Conservation (phyloP, 1,284 basidiomycete species). For the Flammula alnicola region DNA sequence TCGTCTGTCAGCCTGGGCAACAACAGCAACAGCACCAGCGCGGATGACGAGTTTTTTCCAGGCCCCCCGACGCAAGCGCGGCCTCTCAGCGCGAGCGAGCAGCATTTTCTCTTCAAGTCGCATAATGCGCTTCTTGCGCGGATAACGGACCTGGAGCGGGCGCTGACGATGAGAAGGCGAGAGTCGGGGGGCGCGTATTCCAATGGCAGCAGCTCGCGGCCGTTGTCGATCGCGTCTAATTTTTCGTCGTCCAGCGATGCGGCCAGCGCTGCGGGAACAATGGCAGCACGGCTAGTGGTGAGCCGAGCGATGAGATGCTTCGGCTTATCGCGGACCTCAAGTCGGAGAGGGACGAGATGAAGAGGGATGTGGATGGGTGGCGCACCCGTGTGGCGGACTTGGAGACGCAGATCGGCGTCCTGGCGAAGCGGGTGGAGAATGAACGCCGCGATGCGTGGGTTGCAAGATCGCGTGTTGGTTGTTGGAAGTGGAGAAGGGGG, state of each 20-base stretch:
- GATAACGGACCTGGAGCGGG: slow-evolving; percentile 78
- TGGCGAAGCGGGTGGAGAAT: slow-evolving; percentile 66
- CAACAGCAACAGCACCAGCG: slow-evolving; percentile 19
- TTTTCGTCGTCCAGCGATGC: slow-evolving; percentile 41
- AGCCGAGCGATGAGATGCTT: slow-evolving; percentile 75
- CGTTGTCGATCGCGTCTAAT: slow-evolving; percentile 58
- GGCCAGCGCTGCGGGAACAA: slow-evolving; percentile 18
- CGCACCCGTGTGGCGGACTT: slow-evolving; percentile 68
- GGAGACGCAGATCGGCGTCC: slow-evolving; percentile 60
- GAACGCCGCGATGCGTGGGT: slow-evolving; percentile 80
- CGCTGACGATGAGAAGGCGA: slow-evolving; percentile 54
- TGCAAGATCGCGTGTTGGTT: slow-evolving; percentile 66
- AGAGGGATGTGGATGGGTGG: slow-evolving; percentile 78
- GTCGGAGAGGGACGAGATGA: slow-evolving; percentile 78
- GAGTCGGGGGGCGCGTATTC: slow-evolving; percentile 37
- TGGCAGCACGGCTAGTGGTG: slow-evolving; percentile 23
- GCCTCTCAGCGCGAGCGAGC: slow-evolving; percentile 68
- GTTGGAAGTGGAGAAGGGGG: slow-evolving; percentile 66
- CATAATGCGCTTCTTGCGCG: slow-evolving; percentile 79
- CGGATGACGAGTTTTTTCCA: slow-evolving; percentile 47
- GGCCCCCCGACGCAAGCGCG: slow-evolving; percentile 41
- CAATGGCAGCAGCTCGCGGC: slow-evolving; percentile 47
- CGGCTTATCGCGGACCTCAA: slow-evolving; percentile 75
- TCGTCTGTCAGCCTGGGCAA: slow-evolving; percentile 5
- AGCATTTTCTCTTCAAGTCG: slow-evolving; percentile 81